phyloP scores from a whole-genome alignment of 805 yeast genomes.

The Candida michaelii region DNA sequence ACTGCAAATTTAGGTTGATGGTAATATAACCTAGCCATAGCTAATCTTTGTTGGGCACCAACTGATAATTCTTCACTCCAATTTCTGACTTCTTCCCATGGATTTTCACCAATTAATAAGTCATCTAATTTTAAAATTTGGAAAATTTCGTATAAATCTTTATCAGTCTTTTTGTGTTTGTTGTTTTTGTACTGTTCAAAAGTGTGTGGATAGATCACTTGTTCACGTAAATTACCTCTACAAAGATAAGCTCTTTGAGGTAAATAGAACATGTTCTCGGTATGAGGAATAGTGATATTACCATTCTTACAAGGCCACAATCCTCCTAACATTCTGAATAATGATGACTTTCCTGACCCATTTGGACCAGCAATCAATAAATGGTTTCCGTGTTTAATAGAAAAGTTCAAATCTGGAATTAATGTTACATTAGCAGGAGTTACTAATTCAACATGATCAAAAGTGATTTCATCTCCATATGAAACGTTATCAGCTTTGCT shows the following conservation, averaged over 20 bases:
- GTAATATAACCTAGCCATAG: constrained; percentile 89
- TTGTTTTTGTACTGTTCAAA: constrained; percentile 49
- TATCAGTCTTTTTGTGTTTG: constrained; percentile 40
- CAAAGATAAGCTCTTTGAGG: constrained; percentile 92
- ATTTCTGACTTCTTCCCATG: constrained; percentile 66
- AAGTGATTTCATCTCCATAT: constrained; percentile 59
- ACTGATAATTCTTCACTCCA: constrained; percentile 89
- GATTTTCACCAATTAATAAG: constrained; percentile 41
- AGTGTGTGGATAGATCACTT: constrained; percentile 84
- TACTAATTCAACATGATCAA: constrained; percentile 72
- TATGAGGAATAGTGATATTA: constrained; percentile 59
- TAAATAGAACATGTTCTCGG: constrained; percentile 73
- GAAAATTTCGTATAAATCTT: constrained; percentile 53
- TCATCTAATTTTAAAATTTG: constrained; percentile 60
- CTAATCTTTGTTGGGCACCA: constrained; percentile 91
- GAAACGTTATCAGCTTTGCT: constrained; percentile 20
- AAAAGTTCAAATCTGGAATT: constrained; percentile 64
- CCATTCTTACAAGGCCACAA: constrained; percentile 80
- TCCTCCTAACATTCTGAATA: constrained; percentile 88
- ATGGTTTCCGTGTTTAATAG: constrained; percentile 79
- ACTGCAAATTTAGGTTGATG: constrained; percentile 93
- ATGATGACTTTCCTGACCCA: constrained; percentile 93
- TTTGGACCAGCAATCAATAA: constrained; percentile 91
- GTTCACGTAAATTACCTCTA: constrained; percentile 79
- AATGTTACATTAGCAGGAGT: constrained; percentile 83